These are phyloP conservation scores for Bombardia bombarda DNA, from an alignment of 495 filamentous ascomycete genomes.

Conservation along the genomic window DNA sequence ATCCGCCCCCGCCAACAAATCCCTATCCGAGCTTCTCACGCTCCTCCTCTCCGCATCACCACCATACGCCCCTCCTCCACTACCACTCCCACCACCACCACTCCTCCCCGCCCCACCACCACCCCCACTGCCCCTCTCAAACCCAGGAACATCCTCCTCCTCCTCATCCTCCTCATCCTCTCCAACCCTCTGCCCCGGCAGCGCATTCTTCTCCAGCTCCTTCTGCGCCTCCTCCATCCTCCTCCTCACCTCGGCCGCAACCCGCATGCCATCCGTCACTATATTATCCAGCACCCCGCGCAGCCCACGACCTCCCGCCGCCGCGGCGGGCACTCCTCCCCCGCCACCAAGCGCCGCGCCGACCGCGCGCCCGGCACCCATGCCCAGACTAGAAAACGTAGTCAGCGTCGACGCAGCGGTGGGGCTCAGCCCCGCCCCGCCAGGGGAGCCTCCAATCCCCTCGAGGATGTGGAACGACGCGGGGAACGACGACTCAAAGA, in stretches of 20 bases:
- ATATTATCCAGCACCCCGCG: constrained; percentile 94
- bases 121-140: constrained; percentile 5
- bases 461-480: constrained; percentile 53
- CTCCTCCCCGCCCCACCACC: constrained; percentile 3
- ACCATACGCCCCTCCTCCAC: constrained; percentile 23
- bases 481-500: constrained; percentile 79
- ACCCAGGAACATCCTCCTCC: constrained; percentile 26
- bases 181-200: constrained; percentile 51
- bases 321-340: constrained; percentile 40
- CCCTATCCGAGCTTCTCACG: constrained; percentile 64
- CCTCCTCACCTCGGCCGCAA: constrained; percentile 82
- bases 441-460: constrained; percentile 27
- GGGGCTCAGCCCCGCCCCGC: constrained; percentile 9
- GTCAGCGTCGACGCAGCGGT: constrained; percentile 52
- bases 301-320: constrained; percentile 66
- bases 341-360: constrained; percentile 28
- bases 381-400: constrained; percentile 66
- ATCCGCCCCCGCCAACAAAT: constrained; percentile 73
- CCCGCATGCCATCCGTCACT: constrained; percentile 90
- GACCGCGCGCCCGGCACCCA: constrained; percentile 35
- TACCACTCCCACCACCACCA: background rate
- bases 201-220: constrained; percentile 72
- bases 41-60: constrained; percentile 47
- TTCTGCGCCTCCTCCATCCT: constrained; percentile 89
- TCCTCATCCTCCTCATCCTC: constrained; percentile 72